Conservation (phyloP, 176 grass and related monocot species). For the Cenchrus purpureus region DNA sequence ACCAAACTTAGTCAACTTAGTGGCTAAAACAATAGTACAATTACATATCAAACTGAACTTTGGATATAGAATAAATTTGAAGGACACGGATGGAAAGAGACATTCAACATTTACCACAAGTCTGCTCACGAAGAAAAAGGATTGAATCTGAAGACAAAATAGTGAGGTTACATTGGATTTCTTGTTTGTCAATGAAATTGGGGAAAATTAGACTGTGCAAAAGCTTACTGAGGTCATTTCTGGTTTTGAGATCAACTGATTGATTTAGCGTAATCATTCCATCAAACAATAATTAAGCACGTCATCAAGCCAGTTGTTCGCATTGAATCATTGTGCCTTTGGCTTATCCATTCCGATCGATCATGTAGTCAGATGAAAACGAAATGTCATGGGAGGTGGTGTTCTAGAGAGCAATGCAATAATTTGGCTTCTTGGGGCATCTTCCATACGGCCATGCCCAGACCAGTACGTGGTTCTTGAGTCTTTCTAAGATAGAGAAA, state of each 20-base stretch:
- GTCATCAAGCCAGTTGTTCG: conserved; percentile 1
- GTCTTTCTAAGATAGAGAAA: neutral
- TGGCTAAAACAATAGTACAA: neutral
- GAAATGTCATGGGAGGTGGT: neutral
- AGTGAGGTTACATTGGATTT: neutral
- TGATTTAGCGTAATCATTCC: neutral
- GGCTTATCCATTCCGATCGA: conserved; percentile 14
- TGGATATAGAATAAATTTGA: neutral
- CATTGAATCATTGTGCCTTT: conserved; percentile 19
- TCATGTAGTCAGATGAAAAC: neutral
- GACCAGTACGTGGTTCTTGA: neutral
- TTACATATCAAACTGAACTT: no score
- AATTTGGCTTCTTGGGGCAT: neutral
- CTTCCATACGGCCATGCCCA: neutral
- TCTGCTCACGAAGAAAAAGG: neutral
- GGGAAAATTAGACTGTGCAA: neutral
- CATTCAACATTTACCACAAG: neutral
- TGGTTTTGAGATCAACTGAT: neutral
- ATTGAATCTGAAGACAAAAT: neutral
- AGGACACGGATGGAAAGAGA: conserved; percentile 5
- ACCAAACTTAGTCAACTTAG: neutral
- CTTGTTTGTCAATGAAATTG: neutral
- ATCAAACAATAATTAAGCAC: conserved; percentile 29
- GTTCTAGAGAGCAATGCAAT: conserved; percentile 9
- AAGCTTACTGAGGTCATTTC: neutral